Conservation (phyloP, 129 eudicot species). For the Centrapalus pauciflorus region DNA sequence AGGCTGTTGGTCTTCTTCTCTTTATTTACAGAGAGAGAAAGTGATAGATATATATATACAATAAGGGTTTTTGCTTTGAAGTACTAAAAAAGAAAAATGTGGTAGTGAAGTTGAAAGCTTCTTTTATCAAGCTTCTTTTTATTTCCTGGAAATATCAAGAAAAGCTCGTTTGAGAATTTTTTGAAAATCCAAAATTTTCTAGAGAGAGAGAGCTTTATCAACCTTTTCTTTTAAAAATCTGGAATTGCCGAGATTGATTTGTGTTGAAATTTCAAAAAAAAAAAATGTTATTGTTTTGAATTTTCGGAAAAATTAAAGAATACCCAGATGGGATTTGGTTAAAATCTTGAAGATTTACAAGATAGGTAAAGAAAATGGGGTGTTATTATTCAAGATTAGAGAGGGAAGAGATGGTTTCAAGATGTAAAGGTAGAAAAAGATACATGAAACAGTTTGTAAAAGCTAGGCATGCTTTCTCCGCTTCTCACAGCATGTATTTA, state of each 20-base stretch:
- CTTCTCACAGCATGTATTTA: slow-evolving; percentile 64
- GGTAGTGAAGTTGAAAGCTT: slow-evolving; percentile 13
- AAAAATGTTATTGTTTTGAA: neutral
- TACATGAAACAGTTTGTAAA: slow-evolving; percentile 88
- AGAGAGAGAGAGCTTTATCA: neutral
- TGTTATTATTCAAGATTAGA: slow-evolving; percentile 75
- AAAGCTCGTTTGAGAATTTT: neutral
- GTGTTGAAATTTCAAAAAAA: neutral
- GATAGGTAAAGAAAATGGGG: slow-evolving; percentile 47
- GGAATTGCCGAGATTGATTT: neutral
- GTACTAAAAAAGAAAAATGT: neutral
- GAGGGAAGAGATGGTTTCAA: slow-evolving; percentile 73
- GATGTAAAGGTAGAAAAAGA: slow-evolving; percentile 80
- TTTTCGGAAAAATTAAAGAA: slow-evolving; percentile 3
- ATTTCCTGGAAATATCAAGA: slow-evolving; percentile 8
- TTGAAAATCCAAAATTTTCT: neutral
- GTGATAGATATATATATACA: neutral
- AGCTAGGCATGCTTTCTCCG: slow-evolving; percentile 70
- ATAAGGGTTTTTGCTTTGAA: neutral
- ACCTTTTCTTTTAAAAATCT: neutral
- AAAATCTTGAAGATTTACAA: slow-evolving; percentile 2
- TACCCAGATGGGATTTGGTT: slow-evolving; percentile 18
- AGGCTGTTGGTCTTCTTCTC: slow-evolving; percentile 25
- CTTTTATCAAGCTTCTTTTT: neutral
- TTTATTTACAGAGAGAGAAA: slow-evolving; percentile 8